Evolutionary conservation across 352 stramenopile species (phyloP).

Genomic region (Aphanomyces euteiches): DNA sequence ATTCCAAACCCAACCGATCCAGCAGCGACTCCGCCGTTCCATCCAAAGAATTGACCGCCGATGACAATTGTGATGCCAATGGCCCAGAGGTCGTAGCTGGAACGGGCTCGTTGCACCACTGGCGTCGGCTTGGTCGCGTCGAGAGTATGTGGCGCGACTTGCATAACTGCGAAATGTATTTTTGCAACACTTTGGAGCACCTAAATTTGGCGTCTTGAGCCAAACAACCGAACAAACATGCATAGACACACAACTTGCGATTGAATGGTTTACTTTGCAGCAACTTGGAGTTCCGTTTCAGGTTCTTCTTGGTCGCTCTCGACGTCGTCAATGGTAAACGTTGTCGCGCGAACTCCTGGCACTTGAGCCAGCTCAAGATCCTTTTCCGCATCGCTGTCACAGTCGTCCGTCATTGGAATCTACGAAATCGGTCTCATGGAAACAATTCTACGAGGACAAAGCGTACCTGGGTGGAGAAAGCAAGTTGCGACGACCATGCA

Average conservation of each 20-base stretch:
- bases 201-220: too few species aligned
- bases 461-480: slow-evolving; percentile 77
- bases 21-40: slow-evolving; percentile 36
- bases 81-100: slow-evolving; percentile 36
- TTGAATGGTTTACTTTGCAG: too few species aligned
- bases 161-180: too few species aligned
- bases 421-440: slow-evolving; percentile 31
- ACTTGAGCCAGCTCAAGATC: slow-evolving; percentile 40
- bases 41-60: slow-evolving; percentile 40
- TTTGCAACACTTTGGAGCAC: too few species aligned
- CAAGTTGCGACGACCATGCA: slow-evolving; percentile 79
- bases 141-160: too few species aligned
- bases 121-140: too few species aligned
- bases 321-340: slow-evolving; percentile 14
- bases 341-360: not conserved
- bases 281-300: slow-evolving; percentile 19
- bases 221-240: too few species aligned
- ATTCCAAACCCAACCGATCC: slow-evolving; percentile 35
- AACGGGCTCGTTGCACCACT: not conserved
- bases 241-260: too few species aligned
- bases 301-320: slow-evolving; percentile 39
- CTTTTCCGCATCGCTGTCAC: slow-evolving; percentile 67
- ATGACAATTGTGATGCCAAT: slow-evolving; percentile 39
- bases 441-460: slow-evolving; percentile 13
- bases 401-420: slow-evolving; percentile 68